Evolutionary conservation across 2,329 filamentous ascomycete genomes (phyloP), one percentile per base, ranked within the genome.

Genomic region (Fusarium subglutinans): DNA sequence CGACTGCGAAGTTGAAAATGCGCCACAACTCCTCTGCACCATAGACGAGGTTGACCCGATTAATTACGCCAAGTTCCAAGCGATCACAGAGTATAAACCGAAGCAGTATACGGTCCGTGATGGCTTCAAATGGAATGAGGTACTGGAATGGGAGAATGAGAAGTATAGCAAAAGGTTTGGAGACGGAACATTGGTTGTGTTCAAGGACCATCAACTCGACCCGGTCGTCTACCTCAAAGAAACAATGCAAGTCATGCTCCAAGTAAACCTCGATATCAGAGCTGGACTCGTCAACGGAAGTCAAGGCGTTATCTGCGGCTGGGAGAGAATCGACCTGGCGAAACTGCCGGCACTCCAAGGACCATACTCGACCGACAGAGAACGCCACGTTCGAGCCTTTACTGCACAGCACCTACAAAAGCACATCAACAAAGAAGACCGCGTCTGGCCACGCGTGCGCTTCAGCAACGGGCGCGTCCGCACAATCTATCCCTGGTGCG

Each of bases 401-500:
- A 48, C 45, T 30, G 5, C 5, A 15, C 40, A 11, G 3, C n/a
- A n/a, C n/a, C n/a, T n/a, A n/a, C n/a, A n/a, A n/a, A n/a, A n/a
- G n/a, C n/a, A n/a, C n/a, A n/a, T n/a, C n/a, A n/a, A n/a, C n/a
- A n/a, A n/a, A n/a, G n/a, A n/a, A n/a, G n/a, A n/a, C n/a, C n/a
- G n/a, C n/a, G 22, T 58, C n/a, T 79, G 77, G 73, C 79, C 78
- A 2, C 48, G 57, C 6, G 88, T 91, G 8, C 74, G 76, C 2
- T 91, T 91, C 72, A 80, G 84, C 47, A 89, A 90, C 65, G 85
- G 85, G 3, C 12, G 51, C 1, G 77, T 71, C 3, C 78, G 81
- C 6, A 85, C 85, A 2, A 87, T 91, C 37, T 86, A 83, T 37
- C 84, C 90, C 0, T 83, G 87, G 13, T 90, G n/a, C n/a, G n/a